phyloP scores from a whole-genome alignment of 2,329 filamentous ascomycete genomes.

The Fusarium devonianum region DNA sequence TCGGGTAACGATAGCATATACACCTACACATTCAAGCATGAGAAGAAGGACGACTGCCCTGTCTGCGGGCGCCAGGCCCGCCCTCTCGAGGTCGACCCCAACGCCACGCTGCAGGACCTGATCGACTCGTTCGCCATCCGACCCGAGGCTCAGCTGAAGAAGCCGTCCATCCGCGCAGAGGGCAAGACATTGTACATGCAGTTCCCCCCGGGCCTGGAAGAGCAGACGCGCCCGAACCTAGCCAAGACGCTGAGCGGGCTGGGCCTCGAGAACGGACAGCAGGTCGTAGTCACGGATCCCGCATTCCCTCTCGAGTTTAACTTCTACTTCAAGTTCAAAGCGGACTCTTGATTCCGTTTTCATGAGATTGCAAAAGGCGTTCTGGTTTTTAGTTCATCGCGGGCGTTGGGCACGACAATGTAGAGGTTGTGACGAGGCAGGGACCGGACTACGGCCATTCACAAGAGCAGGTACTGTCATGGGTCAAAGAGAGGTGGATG shows the following conservation, averaged over 20 bases:
- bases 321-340: conserved; percentile 60
- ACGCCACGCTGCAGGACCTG: conserved; percentile 80
- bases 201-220: conserved; percentile 79
- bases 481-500: conserved; percentile 8
- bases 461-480: conserved; percentile 46
- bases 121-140: conserved; percentile 82
- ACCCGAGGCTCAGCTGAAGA: conserved; percentile 92
- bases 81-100: conserved; percentile 73
- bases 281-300: conserved; percentile 92
- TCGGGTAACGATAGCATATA: conserved; percentile 95
- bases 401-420: conserved; percentile 39
- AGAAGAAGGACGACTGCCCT: conserved; percentile 93
- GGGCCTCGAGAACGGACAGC: conserved; percentile 77
- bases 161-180: conserved; percentile 81
- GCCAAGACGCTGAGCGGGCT: conserved; percentile 78
- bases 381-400: conserved; percentile 36
- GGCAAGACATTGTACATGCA: conserved; percentile 91
- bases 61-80: conserved; percentile 88
- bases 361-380: conserved; percentile 25
- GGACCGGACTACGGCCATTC: conserved; percentile 8
- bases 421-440: conserved; percentile 8
- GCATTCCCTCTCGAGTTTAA: conserved; percentile 78
- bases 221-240: conserved; percentile 84
- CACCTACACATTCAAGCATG: conserved; percentile 95
- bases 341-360: conserved; percentile 13